Base-by-base conservation (phyloP, 1,139 yeast species). In the Yamadazyma epiphylla region DNA sequence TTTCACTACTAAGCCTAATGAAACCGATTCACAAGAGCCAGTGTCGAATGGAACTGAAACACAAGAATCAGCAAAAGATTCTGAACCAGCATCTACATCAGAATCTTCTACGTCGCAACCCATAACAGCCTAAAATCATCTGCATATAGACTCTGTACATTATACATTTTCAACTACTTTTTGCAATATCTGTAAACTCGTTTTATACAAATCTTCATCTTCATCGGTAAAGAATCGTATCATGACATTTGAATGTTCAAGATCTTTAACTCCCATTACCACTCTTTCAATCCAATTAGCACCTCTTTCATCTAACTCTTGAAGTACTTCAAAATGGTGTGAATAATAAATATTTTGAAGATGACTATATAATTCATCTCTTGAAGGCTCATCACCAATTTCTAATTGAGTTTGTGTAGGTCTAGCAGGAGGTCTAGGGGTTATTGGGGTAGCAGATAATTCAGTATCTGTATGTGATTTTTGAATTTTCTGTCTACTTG, bases 271-370 rank as follows among this genome's bases (percentile, higher is more conserved):
- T 2, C 72, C 65, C 3, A 52, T 42, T 13, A 62, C 48, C 2
- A 70, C 60, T 35, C 76, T 55, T 25, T 58, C 60, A 19, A 68
- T 60, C 80, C 81, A 76, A 15, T 54, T 41, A 1, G 73, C 71
- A 1, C 76, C 77, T 29, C 52, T 60, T 30, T 52, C 59, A 47
- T 77, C 82, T 29, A 53, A 52, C 27, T 62, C 65, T 35, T 63
- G 64, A 37, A 57, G 53, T 28, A 61, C 71, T 36, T 45, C 59
- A 30, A 48, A 58, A 25, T 50, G 48, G 21, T 54, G 55, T 7
- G 55, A 51, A n/a, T 51, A 44, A 24, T 55, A 53, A 6, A 58
- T 43, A 25, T 48, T 44, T 12, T 46, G 51, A 13, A 51, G 38
- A 24, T 48, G 49, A 15, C 44, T 53, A n/a, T 42, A 31, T 12